A percentile compares a stretch with the other conserved stretches of the same genome.
Conservation (phyloP, 257 asterid genomes). For the Penstemon newberryi region DNA sequence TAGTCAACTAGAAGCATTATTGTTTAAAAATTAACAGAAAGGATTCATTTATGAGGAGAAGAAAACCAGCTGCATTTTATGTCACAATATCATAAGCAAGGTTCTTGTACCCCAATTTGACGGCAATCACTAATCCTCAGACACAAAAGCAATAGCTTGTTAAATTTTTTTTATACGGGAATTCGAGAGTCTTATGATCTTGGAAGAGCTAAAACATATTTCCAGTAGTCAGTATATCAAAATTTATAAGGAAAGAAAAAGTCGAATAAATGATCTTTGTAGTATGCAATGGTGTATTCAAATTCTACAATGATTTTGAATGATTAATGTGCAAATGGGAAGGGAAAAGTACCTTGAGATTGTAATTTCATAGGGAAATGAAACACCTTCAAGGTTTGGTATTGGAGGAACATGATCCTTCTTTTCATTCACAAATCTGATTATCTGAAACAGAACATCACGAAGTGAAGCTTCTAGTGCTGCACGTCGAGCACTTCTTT, state of each 20-base stretch:
- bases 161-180: background rate
- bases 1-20: background rate
- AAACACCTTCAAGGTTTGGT: constrained; percentile 78
- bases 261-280: background rate
- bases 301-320: constrained; percentile 18
- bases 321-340: background rate
- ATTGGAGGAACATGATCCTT: constrained; percentile 91
- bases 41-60: background rate
- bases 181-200: background rate
- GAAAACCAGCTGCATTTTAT: background rate
- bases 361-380: constrained; percentile 88
- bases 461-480: constrained; percentile 77
- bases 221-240: background rate
- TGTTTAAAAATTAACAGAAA: background rate
- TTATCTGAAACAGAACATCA: constrained; percentile 87
- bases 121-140: background rate
- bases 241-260: background rate
- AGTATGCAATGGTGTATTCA: constrained; percentile 11
- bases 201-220: background rate
- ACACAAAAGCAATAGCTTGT: constrained; percentile 4
- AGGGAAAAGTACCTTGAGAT: constrained; percentile 68
- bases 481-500: constrained; percentile 69
- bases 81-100: background rate
- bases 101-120: background rate
- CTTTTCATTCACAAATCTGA: constrained; percentile 87